A percentile compares a stretch with the other conserved stretches of the same genome.
These are phyloP conservation scores for Paramecium sexaurelia DNA, from an alignment of 73 alveolate genomes.

Conservation along the genomic window DNA sequence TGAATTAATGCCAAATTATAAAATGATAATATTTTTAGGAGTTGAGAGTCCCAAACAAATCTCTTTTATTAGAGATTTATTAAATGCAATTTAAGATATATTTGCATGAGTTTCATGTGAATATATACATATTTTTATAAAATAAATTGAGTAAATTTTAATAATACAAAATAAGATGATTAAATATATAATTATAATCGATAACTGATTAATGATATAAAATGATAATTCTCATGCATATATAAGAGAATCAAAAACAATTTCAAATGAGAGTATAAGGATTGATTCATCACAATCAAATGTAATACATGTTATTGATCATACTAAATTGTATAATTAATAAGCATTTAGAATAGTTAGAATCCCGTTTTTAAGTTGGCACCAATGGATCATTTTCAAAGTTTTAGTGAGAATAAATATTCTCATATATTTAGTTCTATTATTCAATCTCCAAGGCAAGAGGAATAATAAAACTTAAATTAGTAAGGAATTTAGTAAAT, in stretches of 20 bases:
- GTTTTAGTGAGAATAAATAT: not conserved
- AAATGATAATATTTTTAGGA: not conserved
- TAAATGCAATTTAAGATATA: not conserved
- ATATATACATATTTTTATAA: not conserved
- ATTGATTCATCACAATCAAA: not conserved
- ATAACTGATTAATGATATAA: not conserved
- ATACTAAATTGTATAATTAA: slow-evolving; percentile 2
- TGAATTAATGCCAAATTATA: not conserved
- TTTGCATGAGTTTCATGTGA: not conserved
- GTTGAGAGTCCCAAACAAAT: not conserved
- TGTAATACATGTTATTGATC: not conserved
- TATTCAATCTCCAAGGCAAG: not conserved
- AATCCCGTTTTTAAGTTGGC: slow-evolving; percentile 41
- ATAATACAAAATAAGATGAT: not conserved
- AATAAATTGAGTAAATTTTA: not conserved
- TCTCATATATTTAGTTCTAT: slow-evolving; percentile 11
- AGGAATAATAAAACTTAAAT: not conserved
- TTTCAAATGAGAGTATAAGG: not conserved
- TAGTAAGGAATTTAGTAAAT: not conserved
- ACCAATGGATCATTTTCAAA: not conserved
- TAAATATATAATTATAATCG: not conserved
- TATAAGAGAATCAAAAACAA: not conserved
- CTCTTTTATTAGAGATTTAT: not conserved
- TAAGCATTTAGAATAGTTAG: not conserved
- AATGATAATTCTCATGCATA: not conserved